A percentile compares a stretch with the other conserved stretches of the same genome.
These are phyloP conservation scores for Umbellularia californica DNA, from an alignment of 164 flowering plant genomes.

Conservation along the genomic window DNA sequence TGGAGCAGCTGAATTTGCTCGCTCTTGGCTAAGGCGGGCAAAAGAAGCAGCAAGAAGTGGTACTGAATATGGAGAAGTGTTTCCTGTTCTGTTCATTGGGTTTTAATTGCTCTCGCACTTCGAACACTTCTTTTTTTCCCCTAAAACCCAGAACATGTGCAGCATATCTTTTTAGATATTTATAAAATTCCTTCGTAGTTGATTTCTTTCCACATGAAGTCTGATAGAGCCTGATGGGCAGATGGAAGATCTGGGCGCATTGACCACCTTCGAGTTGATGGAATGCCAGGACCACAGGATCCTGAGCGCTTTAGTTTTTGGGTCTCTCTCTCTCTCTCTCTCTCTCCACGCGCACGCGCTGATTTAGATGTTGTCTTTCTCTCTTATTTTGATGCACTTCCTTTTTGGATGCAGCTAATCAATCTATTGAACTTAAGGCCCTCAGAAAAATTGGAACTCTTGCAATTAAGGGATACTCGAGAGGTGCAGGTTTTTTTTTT, in stretches of 20 bases:
- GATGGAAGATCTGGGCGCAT: constrained; percentile 55
- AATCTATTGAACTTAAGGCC: constrained; percentile 66
- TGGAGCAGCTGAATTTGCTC: constrained; percentile 66
- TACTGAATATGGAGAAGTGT: constrained; percentile 10
- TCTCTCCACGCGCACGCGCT: background rate
- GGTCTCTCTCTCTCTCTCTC: constrained; percentile 39
- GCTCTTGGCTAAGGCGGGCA: constrained; percentile 56
- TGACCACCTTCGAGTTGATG: constrained; percentile 55
- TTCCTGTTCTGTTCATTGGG: background rate
- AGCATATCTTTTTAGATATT: too few relatives aligned
- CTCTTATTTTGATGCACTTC: background rate
- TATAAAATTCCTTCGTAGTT: background rate
- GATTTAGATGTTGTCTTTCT: background rate
- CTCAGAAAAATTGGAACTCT: constrained; percentile 67
- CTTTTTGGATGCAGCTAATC: constrained; percentile 48
- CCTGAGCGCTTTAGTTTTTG: constrained; percentile 95
- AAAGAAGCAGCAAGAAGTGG: constrained; percentile 65
- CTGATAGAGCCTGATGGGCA: constrained; percentile 22
- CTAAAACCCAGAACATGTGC: too few relatives aligned
- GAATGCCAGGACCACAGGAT: constrained; percentile 69
- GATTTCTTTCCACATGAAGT: background rate
- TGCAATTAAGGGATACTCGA: constrained; percentile 67
- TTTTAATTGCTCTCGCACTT: too few relatives aligned
- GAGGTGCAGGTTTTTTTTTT: constrained; percentile 42
- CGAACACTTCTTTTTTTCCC: too few relatives aligned